Base-by-base conservation (phyloP, 768 basidiomycete genomes). In the Amyloporia xantha region DNA sequence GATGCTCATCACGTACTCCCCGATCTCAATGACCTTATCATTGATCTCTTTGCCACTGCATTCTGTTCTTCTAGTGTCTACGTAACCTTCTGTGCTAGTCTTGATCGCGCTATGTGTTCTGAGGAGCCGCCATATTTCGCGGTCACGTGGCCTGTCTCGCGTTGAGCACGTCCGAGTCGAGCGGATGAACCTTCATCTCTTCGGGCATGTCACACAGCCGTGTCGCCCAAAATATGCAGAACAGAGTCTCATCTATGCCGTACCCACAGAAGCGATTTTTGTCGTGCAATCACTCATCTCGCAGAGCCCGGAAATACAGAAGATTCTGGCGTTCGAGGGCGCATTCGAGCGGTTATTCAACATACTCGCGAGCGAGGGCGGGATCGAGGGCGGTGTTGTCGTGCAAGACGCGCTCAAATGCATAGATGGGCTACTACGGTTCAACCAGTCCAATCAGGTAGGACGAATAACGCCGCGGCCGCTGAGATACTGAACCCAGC, bases 281-380 rank as follows among this genome's bases (percentile, higher is more conserved):
- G 81, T 94, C 68, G 75, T 93, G 27, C 88, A 94, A 53, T 71
- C 81, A 4, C 72, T 99, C 12, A 80, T 87, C 30, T 80, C 82
- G 0, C 86, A 93, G 57, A 97, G 88, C 57, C 79, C 88, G 26
- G 91, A 97, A 63, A 89, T 99, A 28, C 95, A 97, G 62, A 98
- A 97, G 67, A 82, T 97, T 25, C 80, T 98, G 39, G 92, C 94
- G 0, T 99, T 99, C 58, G 92, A 93, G 57, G 93, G 96, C 17
- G 90, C 89, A 1, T 98, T 99, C 59, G 96, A 99, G 71, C 91
- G 86, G 62, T 76, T 99, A 25, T 92, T 98, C 69, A 83, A 83
- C 48, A 92, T 89, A 41, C 78, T 98, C 52, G 76, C 79, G 7
- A 76, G 80, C 53, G 95, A 97, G 65, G 91, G 92, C 19, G 96